phyloP scores from a whole-genome alignment of 192 early-diverging fungal species.

The Coemansia sp. region DNA sequence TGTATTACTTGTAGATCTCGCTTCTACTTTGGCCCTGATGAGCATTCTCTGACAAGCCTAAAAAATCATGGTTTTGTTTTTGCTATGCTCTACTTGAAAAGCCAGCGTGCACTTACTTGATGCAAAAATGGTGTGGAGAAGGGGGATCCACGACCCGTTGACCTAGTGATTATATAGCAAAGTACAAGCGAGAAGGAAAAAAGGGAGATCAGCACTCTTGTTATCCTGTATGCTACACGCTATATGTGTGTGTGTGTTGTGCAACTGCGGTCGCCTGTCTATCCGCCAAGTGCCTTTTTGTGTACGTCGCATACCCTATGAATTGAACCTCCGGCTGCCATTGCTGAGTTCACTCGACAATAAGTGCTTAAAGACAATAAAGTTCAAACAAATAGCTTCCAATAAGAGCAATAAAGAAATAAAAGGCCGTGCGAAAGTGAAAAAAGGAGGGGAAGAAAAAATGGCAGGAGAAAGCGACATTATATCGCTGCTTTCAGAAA shows the following conservation, averaged over 20 bases:
- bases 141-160: conserved; percentile 53
- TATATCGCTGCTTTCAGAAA: not conserved
- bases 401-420: no score
- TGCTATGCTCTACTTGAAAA: not conserved
- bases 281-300: not conserved
- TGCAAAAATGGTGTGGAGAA: conserved; percentile 54
- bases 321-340: not conserved
- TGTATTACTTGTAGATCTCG: no score
- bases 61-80: no score
- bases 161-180: no score
- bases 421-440: not conserved
- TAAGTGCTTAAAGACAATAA: not conserved
- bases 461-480: not conserved
- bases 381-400: not conserved
- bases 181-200: not conserved
- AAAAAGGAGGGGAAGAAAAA: conserved; percentile 4
- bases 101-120: conserved; percentile 42
- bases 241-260: no score
- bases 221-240: no score
- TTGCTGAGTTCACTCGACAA: not conserved
- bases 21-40: no score
- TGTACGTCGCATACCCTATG: not conserved
- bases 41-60: no score
- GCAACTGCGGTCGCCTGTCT: not conserved
- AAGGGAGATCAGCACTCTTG: not conserved